These are phyloP conservation scores for Gypsophila paniculata DNA, from an alignment of 179 eudicot species.

Conservation along the genomic window DNA sequence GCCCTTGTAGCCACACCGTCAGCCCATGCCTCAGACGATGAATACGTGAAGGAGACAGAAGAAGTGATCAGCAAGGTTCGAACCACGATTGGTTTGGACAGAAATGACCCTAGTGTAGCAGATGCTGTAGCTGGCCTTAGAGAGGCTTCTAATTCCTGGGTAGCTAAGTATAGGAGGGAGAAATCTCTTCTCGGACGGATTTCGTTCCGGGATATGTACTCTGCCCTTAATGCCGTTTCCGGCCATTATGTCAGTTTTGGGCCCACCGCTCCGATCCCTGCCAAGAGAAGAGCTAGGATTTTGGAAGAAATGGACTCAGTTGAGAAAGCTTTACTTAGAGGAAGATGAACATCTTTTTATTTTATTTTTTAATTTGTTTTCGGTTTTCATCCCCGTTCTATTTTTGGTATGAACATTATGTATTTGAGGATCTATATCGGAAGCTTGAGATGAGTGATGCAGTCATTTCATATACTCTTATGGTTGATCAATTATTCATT, in stretches of 20 bases:
- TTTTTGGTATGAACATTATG: slow-evolving; percentile 8
- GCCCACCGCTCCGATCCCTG: slow-evolving; percentile 86
- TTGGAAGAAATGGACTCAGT: slow-evolving; percentile 88
- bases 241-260: slow-evolving; percentile 98
- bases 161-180: slow-evolving; percentile 87
- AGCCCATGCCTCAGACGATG: slow-evolving; percentile 51
- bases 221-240: slow-evolving; percentile 88
- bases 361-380: not conserved
- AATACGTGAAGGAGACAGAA: slow-evolving; percentile 73
- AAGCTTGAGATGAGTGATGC: slow-evolving; percentile 26
- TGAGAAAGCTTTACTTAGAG: slow-evolving; percentile 75
- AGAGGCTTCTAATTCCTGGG: slow-evolving; percentile 77
- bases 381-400: not conserved
- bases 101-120: slow-evolving; percentile 64
- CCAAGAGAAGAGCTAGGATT: slow-evolving; percentile 80
- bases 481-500: not conserved
- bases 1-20: slow-evolving; percentile 30
- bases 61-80: slow-evolving; percentile 79
- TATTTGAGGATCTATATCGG: slow-evolving; percentile 12
- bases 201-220: slow-evolving; percentile 82
- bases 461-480: slow-evolving; percentile 4
- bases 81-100: slow-evolving; percentile 50
- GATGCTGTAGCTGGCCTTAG: slow-evolving; percentile 72
- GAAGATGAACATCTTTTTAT: slow-evolving; percentile 40
- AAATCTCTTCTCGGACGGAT: slow-evolving; percentile 63